Percentiles rank a stretch among this genome's conserved stretches.
Evolutionary conservation across 805 yeast genomes (phyloP).

Genomic region (Myxozyma mucilagina): DNA sequence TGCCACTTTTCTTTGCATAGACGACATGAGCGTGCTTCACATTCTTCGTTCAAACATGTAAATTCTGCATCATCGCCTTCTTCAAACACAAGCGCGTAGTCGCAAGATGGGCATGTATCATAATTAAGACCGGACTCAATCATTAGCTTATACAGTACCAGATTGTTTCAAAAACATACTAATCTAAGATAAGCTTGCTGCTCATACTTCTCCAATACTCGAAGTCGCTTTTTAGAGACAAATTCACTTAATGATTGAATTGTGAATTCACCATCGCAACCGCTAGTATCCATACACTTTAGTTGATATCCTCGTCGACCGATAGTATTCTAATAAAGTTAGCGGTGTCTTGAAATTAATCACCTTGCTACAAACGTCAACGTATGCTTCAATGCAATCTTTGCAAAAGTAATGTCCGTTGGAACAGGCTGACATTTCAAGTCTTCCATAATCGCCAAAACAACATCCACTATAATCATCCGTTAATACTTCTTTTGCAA

Average conservation of each 20-base stretch:
- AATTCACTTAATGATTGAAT: neutral
- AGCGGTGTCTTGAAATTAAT: neutral
- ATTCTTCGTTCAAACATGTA: neutral
- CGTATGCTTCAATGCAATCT: constrained; percentile 45
- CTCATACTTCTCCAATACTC: neutral
- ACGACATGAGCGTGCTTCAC: neutral
- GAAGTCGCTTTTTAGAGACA: neutral
- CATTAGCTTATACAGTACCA: neutral
- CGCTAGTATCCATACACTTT: neutral
- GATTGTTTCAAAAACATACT: neutral
- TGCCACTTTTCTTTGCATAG: neutral
- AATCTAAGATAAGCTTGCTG: neutral
- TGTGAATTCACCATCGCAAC: neutral
- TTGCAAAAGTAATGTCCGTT: constrained; percentile 48
- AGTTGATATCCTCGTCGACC: neutral
- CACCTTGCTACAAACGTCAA: neutral
- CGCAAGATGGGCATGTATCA: constrained; percentile 36
- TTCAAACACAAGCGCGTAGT: constrained; percentile 56
- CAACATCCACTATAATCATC: constrained; percentile 3
- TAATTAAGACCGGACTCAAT: constrained; percentile 1
- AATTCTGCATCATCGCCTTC: constrained; percentile 55
- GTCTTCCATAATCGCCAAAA: constrained; percentile 2
- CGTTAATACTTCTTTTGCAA: too few species aligned
- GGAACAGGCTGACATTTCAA: constrained; percentile 46
- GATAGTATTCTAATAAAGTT: neutral